phyloP scores from a whole-genome alignment of 164 flowering plant genomes.

The Piper betle region DNA sequence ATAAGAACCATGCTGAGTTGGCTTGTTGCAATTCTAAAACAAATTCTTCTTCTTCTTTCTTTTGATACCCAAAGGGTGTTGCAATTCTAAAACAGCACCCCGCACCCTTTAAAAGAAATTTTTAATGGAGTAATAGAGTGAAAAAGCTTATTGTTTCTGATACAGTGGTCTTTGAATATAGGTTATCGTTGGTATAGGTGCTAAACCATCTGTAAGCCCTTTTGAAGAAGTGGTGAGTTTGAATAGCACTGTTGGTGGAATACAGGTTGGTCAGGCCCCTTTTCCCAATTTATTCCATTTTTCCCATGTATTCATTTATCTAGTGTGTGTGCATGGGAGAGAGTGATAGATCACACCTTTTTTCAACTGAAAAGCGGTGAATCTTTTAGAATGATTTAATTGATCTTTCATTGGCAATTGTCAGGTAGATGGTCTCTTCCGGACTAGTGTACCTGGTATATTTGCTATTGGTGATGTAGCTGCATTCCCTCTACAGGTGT shows the following conservation, averaged over 20 bases:
- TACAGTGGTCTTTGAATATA: conserved; percentile 16
- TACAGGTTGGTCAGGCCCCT: conserved; percentile 43
- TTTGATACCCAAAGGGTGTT: background rate
- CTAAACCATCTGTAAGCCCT: conserved; percentile 73
- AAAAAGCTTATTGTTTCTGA: conserved; percentile 2
- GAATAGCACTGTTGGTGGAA: conserved; percentile 64
- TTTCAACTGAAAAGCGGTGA: background rate
- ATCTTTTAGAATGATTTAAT: background rate
- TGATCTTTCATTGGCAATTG: background rate
- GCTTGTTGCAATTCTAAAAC: background rate
- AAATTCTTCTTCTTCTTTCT: background rate
- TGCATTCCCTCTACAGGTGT: conserved; percentile 84
- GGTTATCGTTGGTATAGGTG: conserved; percentile 87
- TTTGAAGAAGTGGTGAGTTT: conserved; percentile 55
- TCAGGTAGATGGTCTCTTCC: conserved; percentile 87
- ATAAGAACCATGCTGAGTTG: background rate
- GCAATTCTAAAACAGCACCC: background rate
- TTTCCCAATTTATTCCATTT: background rate
- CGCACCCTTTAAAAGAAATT: background rate
- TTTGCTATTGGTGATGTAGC: conserved; percentile 95
- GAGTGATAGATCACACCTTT: background rate
- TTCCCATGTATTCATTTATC: no score
- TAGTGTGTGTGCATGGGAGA: background rate
- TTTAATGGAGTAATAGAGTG: no score
- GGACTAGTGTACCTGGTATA: conserved; percentile 71